Percentiles rank a stretch among this genome's conserved stretches.
phyloP scores from a whole-genome alignment of 1,284 basidiomycete genomes.

The Trichosporon faecale region DNA sequence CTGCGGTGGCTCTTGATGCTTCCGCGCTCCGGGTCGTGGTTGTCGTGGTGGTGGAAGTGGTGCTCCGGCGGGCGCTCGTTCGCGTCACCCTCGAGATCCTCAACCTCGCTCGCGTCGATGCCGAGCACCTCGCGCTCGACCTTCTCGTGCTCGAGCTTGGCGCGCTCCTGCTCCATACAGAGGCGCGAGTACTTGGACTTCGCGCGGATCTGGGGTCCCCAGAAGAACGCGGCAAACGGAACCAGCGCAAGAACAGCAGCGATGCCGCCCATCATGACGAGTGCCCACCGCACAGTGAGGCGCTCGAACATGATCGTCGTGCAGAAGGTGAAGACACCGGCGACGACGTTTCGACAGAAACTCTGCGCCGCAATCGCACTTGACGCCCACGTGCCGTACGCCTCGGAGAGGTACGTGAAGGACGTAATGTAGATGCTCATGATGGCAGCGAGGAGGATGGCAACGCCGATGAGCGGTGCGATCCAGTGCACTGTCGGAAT shows the following conservation, averaged over 20 bases:
- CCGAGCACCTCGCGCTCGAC: constrained; percentile 15
- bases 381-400: constrained; percentile 31
- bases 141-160: constrained; percentile 32
- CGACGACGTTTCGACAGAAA: constrained; percentile 33
- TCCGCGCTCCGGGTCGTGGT: not conserved
- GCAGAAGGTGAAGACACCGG: constrained; percentile 26
- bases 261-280: constrained; percentile 21
- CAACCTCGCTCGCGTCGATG: constrained; percentile 14
- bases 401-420: constrained; percentile 36
- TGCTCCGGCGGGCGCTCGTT: constrained; percentile 13
- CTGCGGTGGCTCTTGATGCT: not conserved
- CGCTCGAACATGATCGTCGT: constrained; percentile 22
- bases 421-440: constrained; percentile 39
- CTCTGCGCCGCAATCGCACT: constrained; percentile 31
- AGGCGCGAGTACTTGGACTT: constrained; percentile 38
- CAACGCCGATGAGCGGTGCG: constrained; percentile 57
- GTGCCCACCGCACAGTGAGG: constrained; percentile 21
- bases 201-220: constrained; percentile 42
- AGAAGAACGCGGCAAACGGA: constrained; percentile 44
- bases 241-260: constrained; percentile 33
- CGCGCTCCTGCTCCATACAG: constrained; percentile 44
- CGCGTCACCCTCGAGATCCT: constrained; percentile 12
- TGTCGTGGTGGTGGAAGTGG: not conserved
- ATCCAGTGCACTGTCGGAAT: constrained; percentile 38
- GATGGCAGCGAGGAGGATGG: constrained; percentile 52